Evolutionary conservation across 73 alveolate species (phyloP).

Genomic region (Paramecium biaurelia): DNA sequence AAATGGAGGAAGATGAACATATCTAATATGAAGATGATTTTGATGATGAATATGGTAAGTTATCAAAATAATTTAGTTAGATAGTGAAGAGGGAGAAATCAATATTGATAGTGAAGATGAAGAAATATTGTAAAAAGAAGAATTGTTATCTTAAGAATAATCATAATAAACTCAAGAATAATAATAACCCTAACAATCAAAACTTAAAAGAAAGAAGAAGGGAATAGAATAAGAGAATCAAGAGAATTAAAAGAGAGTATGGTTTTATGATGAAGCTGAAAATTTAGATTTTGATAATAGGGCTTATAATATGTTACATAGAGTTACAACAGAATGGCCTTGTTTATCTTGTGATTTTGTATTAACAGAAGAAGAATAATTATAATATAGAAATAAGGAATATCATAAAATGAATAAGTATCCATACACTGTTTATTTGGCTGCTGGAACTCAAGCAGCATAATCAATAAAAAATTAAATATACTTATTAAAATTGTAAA

Average conservation of each 20-base stretch:
- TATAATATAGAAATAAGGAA: slow-evolving; percentile 3
- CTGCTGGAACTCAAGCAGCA: slow-evolving; percentile 82
- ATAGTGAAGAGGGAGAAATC: slow-evolving; percentile 37
- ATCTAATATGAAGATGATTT: slow-evolving; percentile 53
- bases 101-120: slow-evolving; percentile 65
- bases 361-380: slow-evolving; percentile 21
- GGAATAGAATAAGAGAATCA: slow-evolving; percentile 24
- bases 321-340: slow-evolving; percentile 86
- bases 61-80: background rate
- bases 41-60: slow-evolving; percentile 65
- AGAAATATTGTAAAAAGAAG: slow-evolving; percentile 58
- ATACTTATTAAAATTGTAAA: slow-evolving; percentile 78
- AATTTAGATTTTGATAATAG: slow-evolving; percentile 79
- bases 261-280: slow-evolving; percentile 76
- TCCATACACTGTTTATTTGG: slow-evolving; percentile 78
- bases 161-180: background rate
- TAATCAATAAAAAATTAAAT: slow-evolving; percentile 72
- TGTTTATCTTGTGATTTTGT: slow-evolving; percentile 64
- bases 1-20: slow-evolving; percentile 59
- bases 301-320: slow-evolving; percentile 86
- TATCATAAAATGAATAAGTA: slow-evolving; percentile 70
- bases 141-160: background rate
- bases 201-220: slow-evolving; percentile 35
- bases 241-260: background rate
- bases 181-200: background rate